Evolutionary conservation across 495 filamentous ascomycete genomes (phyloP).

Genomic region (Hyaloscypha finlandica): DNA sequence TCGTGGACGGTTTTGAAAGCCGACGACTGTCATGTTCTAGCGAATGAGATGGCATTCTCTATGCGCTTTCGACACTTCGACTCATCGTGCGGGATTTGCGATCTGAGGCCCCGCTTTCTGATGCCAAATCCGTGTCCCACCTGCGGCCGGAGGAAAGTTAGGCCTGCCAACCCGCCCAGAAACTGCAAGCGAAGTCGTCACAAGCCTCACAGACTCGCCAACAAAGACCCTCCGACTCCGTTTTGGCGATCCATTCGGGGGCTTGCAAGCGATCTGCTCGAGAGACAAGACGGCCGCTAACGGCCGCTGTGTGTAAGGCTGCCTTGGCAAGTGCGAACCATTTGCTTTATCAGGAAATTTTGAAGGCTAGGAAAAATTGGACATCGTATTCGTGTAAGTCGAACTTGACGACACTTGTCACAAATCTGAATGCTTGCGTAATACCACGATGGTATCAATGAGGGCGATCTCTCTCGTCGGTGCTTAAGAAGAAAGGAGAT

Average conservation of each 20-base stretch:
- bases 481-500: too few relatives aligned
- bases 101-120: background rate
- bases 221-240: background rate
- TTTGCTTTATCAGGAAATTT: background rate
- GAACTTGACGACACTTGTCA: background rate
- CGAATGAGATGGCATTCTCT: background rate
- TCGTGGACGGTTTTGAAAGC: background rate
- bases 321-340: background rate
- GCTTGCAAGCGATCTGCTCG: background rate
- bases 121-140: background rate
- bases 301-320: background rate
- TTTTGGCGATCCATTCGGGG: background rate
- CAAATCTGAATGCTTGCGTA: background rate
- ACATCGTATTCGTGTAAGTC: background rate
- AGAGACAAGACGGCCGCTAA: background rate
- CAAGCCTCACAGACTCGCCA: background rate
- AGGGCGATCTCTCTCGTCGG: background rate
- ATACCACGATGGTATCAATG: background rate
- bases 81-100: background rate
- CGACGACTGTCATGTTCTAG: background rate
- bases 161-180: background rate
- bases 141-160: background rate
- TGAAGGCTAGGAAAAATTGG: background rate
- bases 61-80: background rate
- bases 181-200: background rate